Conservation (phyloP, 768 basidiomycete species). For the Auricularia heimuer region DNA sequence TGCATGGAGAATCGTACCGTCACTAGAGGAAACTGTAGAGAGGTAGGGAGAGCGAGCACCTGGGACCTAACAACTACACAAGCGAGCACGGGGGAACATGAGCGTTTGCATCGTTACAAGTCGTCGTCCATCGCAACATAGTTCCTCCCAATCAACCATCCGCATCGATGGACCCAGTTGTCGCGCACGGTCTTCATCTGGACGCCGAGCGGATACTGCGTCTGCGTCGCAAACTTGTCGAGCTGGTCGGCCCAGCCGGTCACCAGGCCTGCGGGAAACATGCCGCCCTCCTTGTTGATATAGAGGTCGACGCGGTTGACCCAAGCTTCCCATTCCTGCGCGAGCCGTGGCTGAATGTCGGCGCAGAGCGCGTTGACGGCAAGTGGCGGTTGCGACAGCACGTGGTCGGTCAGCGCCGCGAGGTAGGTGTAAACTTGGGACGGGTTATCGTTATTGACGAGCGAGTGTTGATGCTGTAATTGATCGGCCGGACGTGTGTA, state of each 20-base stretch:
- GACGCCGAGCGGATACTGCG: conserved; percentile 34
- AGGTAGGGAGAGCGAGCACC: neutral
- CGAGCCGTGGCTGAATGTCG: conserved; percentile 50
- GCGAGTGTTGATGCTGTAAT: conserved; percentile 23
- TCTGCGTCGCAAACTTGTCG: conserved; percentile 49
- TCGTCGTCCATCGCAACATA: neutral
- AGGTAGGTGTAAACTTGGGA: conserved; percentile 68
- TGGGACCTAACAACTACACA: neutral
- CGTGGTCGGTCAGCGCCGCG: conserved; percentile 54
- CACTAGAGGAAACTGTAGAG: neutral
- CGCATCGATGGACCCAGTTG: conserved; percentile 62
- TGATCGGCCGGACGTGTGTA: conserved; percentile 31
- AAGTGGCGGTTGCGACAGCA: conserved; percentile 58
- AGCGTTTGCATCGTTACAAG: neutral
- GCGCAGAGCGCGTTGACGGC: conserved; percentile 49
- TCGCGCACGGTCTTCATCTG: conserved; percentile 43
- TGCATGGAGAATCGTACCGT: neutral
- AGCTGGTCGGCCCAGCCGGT: conserved; percentile 57
- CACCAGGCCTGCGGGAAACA: conserved; percentile 70
- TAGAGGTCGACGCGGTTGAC: conserved; percentile 54
- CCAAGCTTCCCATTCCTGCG: conserved; percentile 74
- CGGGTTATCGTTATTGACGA: conserved; percentile 42
- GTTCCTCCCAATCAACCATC: conserved; percentile 58
- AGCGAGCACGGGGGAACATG: neutral
- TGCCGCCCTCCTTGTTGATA: conserved; percentile 63